Evolutionary conservation across 768 basidiomycete species (phyloP).

Genomic region (Dentipellis fragilis): DNA sequence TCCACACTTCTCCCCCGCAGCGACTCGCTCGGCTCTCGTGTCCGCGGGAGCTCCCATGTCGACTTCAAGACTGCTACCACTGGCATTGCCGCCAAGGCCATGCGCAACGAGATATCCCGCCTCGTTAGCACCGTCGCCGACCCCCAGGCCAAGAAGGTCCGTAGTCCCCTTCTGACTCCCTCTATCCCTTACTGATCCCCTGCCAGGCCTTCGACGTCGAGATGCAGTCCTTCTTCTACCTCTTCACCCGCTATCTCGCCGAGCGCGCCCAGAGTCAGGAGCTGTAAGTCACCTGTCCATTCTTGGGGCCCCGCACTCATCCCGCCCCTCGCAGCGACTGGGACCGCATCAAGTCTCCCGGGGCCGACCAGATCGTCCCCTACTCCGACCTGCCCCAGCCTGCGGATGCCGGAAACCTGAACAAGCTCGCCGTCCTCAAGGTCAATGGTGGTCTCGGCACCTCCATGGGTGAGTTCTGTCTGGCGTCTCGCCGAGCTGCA

Average conservation of each 20-base stretch:
- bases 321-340: constrained; percentile 19
- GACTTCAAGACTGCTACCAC: constrained; percentile 95
- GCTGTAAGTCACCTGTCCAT: constrained; percentile 39
- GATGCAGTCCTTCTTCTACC: constrained; percentile 93
- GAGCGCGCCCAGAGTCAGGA: constrained; percentile 82
- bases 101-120: constrained; percentile 95
- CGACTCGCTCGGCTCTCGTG: constrained; percentile 63
- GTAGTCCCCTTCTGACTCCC: constrained; percentile 6
- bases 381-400: constrained; percentile 43
- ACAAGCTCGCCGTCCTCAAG: constrained; percentile 69
- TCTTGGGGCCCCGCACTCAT: background rate
- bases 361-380: constrained; percentile 49
- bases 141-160: constrained; percentile 71
- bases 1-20: constrained; percentile 42
- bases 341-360: constrained; percentile 49
- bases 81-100: constrained; percentile 68
- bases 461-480: constrained; percentile 36
- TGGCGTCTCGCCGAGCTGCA: background rate
- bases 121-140: constrained; percentile 85
- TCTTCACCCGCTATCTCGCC: constrained; percentile 89
- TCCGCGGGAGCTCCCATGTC: constrained; percentile 71
- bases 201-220: constrained; percentile 81
- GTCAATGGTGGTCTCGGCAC: constrained; percentile 71
- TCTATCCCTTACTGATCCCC: background rate
- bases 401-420: constrained; percentile 38